Conservation (phyloP, 1,284 basidiomycete species). For the Malassezia restricta region DNA sequence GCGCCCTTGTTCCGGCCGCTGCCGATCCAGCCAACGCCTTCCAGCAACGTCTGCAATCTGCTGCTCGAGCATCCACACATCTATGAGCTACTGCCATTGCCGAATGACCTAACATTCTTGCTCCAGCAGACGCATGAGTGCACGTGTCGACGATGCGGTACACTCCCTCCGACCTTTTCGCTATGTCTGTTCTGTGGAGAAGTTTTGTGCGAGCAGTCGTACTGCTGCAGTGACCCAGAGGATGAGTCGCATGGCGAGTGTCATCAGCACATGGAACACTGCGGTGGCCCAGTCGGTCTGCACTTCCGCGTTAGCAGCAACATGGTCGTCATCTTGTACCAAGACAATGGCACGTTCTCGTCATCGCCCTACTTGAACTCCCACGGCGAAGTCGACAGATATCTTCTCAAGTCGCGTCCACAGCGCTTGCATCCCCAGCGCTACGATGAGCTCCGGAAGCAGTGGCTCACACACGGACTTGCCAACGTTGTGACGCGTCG, state of each 20-base stretch:
- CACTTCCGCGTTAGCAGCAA: conserved; percentile 89
- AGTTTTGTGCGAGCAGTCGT: conserved; percentile 77
- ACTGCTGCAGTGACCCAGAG: conserved; percentile 74
- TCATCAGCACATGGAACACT: conserved; percentile 89
- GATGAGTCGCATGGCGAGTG: conserved; percentile 59
- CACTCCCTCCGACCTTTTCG: conserved; percentile 71
- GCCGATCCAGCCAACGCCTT: conserved; percentile 27
- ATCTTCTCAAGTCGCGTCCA: conserved; percentile 74
- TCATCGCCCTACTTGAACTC: conserved; percentile 84
- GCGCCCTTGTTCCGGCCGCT: conserved; percentile 42
- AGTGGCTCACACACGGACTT: conserved; percentile 78
- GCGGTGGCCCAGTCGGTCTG: conserved; percentile 73
- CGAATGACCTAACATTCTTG: conserved; percentile 67
- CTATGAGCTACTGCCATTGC: conserved; percentile 74
- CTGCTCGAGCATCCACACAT: conserved; percentile 63
- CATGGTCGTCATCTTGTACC: conserved; percentile 79
- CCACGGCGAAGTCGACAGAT: conserved; percentile 85
- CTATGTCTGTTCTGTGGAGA: conserved; percentile 84
- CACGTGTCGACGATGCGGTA: conserved; percentile 65
- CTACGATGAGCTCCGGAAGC: conserved; percentile 81
- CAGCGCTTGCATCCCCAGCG: conserved; percentile 75
- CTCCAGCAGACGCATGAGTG: conserved; percentile 60
- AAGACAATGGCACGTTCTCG: conserved; percentile 73
- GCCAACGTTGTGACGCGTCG: conserved; percentile 80
- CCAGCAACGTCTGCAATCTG: conserved; percentile 48